Base-by-base conservation (phyloP, 495 filamentous ascomycete species). In the Chaetomium tenue region DNA sequence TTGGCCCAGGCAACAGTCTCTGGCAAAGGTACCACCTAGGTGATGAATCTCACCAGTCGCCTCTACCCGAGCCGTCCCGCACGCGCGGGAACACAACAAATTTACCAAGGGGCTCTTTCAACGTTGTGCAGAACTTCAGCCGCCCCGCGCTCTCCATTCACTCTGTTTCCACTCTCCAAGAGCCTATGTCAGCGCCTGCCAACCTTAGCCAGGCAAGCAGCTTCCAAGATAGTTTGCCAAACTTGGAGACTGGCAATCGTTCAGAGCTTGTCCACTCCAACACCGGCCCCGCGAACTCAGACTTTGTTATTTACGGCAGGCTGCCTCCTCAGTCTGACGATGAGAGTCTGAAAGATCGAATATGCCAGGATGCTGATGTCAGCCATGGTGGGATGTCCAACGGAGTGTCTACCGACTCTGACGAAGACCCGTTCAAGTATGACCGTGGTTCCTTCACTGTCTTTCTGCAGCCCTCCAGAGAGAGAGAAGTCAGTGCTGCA, bases 371-470 rank as follows among this genome's bases (percentile, higher is more conserved):
- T 9, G 40, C 33, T n/a, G 47, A 30, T 11, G 25, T 28, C 25
- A 62, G 61, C 23, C 59, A 61, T 0, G 37, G 26, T 22, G 65
- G 25, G 5, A 48, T 56, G 20, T 66, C 62, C 4, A 62, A 46
- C 37, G 64, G 42, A 7, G 46, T 63, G 15, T 69, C 64, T 2
- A 65, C 67, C 12, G 70, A 70, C 13, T 73, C 72, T 7, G 72
- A 74, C 40, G 71, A 71, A 5, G 72, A 76, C 52, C 74, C 69
- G 6, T 76, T 76, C 69, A 65, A 62, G 30, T 76, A 73, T 39
- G 74, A 76, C 55, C 66, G 64, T 37, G 55, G 60, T 9, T 65
- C 69, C 18, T 69, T 69, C 51, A 63, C 60, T 2, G 51, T 66
- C 6, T 71, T 71, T 30, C 59, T 76, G 5, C 62, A 66, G n/a